These are phyloP conservation scores for Chrysoporthe puriensis DNA, from an alignment of 2,329 filamentous ascomycete genomes.

Conservation along the genomic window DNA sequence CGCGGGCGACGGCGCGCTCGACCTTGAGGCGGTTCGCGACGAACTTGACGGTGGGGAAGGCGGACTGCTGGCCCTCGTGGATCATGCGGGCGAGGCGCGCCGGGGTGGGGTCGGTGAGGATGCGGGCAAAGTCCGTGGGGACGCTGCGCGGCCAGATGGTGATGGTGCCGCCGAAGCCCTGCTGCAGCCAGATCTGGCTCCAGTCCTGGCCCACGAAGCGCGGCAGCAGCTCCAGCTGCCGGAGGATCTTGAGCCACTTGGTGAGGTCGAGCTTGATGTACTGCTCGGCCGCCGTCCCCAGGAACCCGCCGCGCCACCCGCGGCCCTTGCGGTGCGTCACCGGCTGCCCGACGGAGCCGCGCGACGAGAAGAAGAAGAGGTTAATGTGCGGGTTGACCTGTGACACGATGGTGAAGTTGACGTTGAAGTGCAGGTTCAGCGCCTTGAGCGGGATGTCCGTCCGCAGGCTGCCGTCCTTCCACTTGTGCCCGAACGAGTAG, in stretches of 20 bases:
- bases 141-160: constrained; percentile 92
- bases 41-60: constrained; percentile 91
- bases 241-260: constrained; percentile 95
- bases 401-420: constrained; percentile 90
- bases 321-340: constrained; percentile 92
- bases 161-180: constrained; percentile 84
- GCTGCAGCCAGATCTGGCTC: constrained; percentile 94
- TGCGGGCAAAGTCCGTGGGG: constrained; percentile 79
- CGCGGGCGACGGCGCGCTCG: constrained; percentile 69
- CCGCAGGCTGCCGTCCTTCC: constrained; percentile 94
- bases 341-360: constrained; percentile 87
- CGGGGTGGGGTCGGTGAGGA: constrained; percentile 80
- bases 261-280: constrained; percentile 95
- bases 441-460: constrained; percentile 96
- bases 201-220: constrained; percentile 92
- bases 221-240: constrained; percentile 88
- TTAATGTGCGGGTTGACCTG: constrained; percentile 98
- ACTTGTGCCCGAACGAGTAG: constrained; percentile 97
- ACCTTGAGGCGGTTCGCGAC: constrained; percentile 84
- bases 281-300: constrained; percentile 90
- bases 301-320: constrained; percentile 93
- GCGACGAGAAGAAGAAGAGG: constrained; percentile 96
- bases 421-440: constrained; percentile 95
- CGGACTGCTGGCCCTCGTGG: constrained; percentile 83
- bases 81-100: constrained; percentile 84